These are phyloP conservation scores for Phytophthora pisi DNA, from an alignment of 352 stramenopile species.

Conservation along the genomic window DNA sequence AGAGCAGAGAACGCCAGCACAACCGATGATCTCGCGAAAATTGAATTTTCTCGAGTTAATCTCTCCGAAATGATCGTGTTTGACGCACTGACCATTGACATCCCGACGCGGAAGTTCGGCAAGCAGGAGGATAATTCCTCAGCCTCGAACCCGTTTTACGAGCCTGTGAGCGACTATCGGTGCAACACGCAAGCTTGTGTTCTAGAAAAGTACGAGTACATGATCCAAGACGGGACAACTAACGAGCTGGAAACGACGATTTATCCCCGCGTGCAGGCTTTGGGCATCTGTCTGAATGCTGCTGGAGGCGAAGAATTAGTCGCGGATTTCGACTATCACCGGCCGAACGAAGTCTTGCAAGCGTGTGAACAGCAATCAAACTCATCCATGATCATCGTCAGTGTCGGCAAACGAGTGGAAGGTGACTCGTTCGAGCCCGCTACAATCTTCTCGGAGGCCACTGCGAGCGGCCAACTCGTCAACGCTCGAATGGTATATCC, in stretches of 20 bases:
- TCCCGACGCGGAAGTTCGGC: conserved; percentile 6
- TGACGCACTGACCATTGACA: conserved; percentile 14
- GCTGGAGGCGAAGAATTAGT: background rate
- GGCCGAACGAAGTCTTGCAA: background rate
- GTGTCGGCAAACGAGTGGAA: conserved; percentile 16
- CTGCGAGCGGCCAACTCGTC: background rate
- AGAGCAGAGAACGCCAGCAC: conserved; percentile 11
- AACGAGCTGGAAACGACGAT: background rate
- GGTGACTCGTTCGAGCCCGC: conserved; percentile 8
- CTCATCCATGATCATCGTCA: conserved; percentile 19
- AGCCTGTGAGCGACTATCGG: background rate
- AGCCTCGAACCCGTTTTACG: conserved; percentile 1
- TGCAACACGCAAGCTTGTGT: conserved; percentile 10
- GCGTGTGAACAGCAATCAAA: conserved; percentile 15
- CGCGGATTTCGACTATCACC: background rate
- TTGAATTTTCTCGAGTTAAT: conserved; percentile 14
- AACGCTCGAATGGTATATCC: conserved; percentile 26
- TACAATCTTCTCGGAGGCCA: background rate
- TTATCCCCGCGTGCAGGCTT: conserved; percentile 16
- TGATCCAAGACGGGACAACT: too few relatives aligned
- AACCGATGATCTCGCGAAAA: conserved; percentile 1
- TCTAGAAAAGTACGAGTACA: too few relatives aligned
- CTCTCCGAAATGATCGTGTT: conserved; percentile 1
- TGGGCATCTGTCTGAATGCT: conserved; percentile 19
- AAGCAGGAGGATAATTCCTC: conserved; percentile 7